Evolutionary conservation across 2,329 filamentous ascomycete genomes (phyloP).

Genomic region (Gaeumannomyces tritici): DNA sequence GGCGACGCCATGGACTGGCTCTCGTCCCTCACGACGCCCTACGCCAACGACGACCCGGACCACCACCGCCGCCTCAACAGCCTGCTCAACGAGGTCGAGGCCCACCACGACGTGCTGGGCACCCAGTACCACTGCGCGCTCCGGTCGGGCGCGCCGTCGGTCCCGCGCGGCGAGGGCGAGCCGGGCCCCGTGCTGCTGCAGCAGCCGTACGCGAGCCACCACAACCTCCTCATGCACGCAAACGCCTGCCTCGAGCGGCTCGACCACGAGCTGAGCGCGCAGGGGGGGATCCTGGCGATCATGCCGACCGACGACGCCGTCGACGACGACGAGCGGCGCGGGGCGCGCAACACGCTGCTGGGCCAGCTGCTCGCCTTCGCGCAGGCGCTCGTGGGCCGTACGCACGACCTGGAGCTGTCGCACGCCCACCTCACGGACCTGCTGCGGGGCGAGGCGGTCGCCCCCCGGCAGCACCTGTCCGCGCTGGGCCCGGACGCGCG

Average conservation of each 20-base stretch:
- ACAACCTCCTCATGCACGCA: slow-evolving; percentile 44
- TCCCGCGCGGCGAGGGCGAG: slow-evolving; percentile 12
- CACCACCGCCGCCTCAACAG: slow-evolving; percentile 37
- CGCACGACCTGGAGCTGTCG: slow-evolving; percentile 46
- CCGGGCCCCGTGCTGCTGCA: slow-evolving; percentile 13
- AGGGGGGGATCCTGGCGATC: slow-evolving; percentile 45
- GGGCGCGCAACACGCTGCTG: slow-evolving; percentile 40
- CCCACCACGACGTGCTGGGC: slow-evolving; percentile 29
- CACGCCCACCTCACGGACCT: slow-evolving; percentile 41
- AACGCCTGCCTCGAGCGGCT: slow-evolving; percentile 50
- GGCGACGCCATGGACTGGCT: slow-evolving; percentile 35
- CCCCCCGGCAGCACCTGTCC: slow-evolving; percentile 42
- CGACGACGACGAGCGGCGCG: slow-evolving; percentile 21
- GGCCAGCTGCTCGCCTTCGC: slow-evolving; percentile 48
- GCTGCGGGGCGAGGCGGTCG: slow-evolving; percentile 37
- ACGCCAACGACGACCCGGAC: slow-evolving; percentile 34
- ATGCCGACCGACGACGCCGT: slow-evolving; percentile 32
- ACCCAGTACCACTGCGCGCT: slow-evolving; percentile 37
- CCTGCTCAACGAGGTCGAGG: slow-evolving; percentile 34
- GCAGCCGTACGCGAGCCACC: slow-evolving; percentile 38
- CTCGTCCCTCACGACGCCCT: slow-evolving; percentile 36
- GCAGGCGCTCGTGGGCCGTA: slow-evolving; percentile 41
- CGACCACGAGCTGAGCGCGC: slow-evolving; percentile 46
- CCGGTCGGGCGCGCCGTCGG: slow-evolving; percentile 13
- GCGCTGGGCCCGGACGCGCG: slow-evolving; percentile 41